Evolutionary conservation across 2,329 filamentous ascomycete species (phyloP), one percentile per base, ranked within the genome.

Genomic region (Monilinia polystroma): DNA sequence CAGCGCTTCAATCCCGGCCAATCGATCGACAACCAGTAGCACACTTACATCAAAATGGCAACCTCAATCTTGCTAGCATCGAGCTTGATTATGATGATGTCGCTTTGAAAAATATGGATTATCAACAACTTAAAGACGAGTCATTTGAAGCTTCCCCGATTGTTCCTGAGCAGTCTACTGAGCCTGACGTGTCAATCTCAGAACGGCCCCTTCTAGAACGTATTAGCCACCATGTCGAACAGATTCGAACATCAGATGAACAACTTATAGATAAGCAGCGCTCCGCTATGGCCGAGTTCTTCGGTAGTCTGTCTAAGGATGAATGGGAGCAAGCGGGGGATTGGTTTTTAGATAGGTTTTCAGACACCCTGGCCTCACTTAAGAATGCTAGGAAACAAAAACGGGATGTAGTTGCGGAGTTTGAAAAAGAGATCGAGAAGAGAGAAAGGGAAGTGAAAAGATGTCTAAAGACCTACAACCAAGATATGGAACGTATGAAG

Each of bases 291-390:
- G 35, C 52, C 51, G 60, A 67, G 7, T 72, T 75, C 63, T 75
- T 72, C 53, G 65, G 58, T 32, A 45, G 64, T 7, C 58, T 77
- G 55, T 63, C 72, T 4, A 71, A 68, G 4, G 64, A 68, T 7
- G 75, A 77, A 53, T 77, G 75, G 75, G 75, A 77, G 23, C 63
- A 75, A 51, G 69, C 73, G 1, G 76, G 76, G 6, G 74, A 77
- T 29, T 71, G 71, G 62, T 75, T 77, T 47, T 64, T 76, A n/a
- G 63, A 66, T 2, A 68, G 70, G 43, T 75, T 77, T 32, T 62
- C 56, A 2, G 67, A 69, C 4, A 41, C 75, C 2, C 67, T 76
- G 68, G 47, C 63, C 8, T 59, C 67, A 38, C 38, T 76, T 3
- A 73, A 68, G 47, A 68, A 69, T 8, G 73, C 74, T 53, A 67